phyloP scores from a whole-genome alignment of 2,329 filamentous ascomycete species.

The Penicillium sp. region DNA sequence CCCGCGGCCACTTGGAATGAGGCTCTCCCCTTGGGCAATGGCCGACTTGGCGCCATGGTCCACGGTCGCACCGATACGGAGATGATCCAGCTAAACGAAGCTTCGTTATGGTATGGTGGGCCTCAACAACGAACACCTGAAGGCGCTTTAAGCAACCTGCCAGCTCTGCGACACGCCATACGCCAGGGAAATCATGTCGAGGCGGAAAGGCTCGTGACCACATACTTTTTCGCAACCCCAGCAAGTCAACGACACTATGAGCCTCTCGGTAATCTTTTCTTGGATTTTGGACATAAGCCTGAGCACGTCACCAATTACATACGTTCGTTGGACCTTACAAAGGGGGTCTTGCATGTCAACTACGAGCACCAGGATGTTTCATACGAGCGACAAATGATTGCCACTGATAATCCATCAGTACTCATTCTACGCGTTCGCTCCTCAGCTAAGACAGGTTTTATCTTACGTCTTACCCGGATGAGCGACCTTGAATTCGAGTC shows the following conservation, averaged over 20 bases:
- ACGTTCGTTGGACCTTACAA: slow-evolving; percentile 42
- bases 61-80: slow-evolving; percentile 48
- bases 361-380: slow-evolving; percentile 38
- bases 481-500: slow-evolving; percentile 47
- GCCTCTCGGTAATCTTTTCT: slow-evolving; percentile 42
- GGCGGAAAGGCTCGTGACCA: slow-evolving; percentile 44
- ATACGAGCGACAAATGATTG: slow-evolving; percentile 42
- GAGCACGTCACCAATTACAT: slow-evolving; percentile 34
- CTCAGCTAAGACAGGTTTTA: slow-evolving; percentile 25
- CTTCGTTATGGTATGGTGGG: slow-evolving; percentile 51
- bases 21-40: slow-evolving; percentile 52
- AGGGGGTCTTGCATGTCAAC: slow-evolving; percentile 37
- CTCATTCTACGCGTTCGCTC: slow-evolving; percentile 37
- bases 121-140: slow-evolving; percentile 46
- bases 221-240: slow-evolving; percentile 49
- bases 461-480: slow-evolving; percentile 35
- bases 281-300: slow-evolving; percentile 41
- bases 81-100: slow-evolving; percentile 50
- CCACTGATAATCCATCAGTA: slow-evolving; percentile 44
- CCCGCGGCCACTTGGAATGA: slow-evolving; percentile 37
- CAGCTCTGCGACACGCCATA: slow-evolving; percentile 43
- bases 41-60: slow-evolving; percentile 49
- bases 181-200: slow-evolving; percentile 41
- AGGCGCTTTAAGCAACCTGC: slow-evolving; percentile 39
- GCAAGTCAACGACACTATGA: slow-evolving; percentile 52